Evolutionary conservation across 306 rosid species (phyloP).

Genomic region (Spatholobus suberectus): DNA sequence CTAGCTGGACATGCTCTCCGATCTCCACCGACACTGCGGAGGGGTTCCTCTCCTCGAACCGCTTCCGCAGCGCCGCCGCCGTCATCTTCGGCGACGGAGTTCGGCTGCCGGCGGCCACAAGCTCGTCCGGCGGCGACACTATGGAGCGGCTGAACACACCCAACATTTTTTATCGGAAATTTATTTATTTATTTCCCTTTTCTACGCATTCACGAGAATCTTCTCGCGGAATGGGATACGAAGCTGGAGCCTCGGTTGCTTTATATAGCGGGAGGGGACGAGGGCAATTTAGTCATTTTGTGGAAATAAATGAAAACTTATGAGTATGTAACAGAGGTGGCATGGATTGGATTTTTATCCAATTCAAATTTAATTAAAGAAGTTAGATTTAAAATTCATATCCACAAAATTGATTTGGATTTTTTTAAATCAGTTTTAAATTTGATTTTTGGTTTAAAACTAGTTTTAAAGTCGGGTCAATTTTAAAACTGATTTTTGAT

Average conservation of each 20-base stretch:
- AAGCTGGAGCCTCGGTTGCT: background rate
- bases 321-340: no score
- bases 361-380: no score
- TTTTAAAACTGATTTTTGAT: no score
- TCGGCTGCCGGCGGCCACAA: slow-evolving; percentile 86
- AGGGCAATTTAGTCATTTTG: slow-evolving; percentile 46
- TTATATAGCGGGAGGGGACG: slow-evolving; percentile 42
- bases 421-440: no score
- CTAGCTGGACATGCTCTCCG: slow-evolving; percentile 76
- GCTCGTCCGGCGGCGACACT: slow-evolving; percentile 89
- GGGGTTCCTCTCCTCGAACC: slow-evolving; percentile 58
- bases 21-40: slow-evolving; percentile 72
- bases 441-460: no score
- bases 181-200: background rate
- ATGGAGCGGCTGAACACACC: slow-evolving; percentile 87
- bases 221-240: slow-evolving; percentile 15
- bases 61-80: slow-evolving; percentile 62
- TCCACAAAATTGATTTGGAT: no score
- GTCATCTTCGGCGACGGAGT: slow-evolving; percentile 89
- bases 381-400: no score
- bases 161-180: slow-evolving; percentile 54
- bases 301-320: background rate
- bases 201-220: background rate
- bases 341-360: no score
- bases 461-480: no score